Evolutionary conservation across 208 protist species (phyloP), one percentile per base, ranked within the genome.

Genomic region (Entamoeba nuttalli): DNA sequence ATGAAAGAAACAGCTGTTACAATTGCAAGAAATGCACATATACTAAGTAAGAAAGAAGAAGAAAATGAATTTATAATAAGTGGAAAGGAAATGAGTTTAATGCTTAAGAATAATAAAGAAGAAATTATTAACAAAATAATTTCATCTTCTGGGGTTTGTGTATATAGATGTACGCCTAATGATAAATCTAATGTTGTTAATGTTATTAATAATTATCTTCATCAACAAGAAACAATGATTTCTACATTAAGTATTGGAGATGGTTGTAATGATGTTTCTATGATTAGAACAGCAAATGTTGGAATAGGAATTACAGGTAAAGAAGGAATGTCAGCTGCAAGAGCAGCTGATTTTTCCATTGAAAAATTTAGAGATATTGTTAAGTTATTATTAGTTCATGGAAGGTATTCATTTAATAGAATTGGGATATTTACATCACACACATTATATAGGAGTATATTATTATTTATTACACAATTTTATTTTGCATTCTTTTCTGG

Each of bases 341-440:
- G 99, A 94, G 98, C 98, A 0, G 98, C 98, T 9, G 99, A 99
- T 97, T 99, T 99, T 96, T 99, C 98, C 35, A 98, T 99, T 62
- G 98, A 96, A 9, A 98, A 99, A 96, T 99, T 99, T 96, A 97
- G 97, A 19, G 97, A 99, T 97, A 97, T 98, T 73, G 94, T 97
- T 52, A 95, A 97, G 41, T 96, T 99, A 0, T 62, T 97, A 21
- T 95, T 98, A 50, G 98, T 97, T 97, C 98, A 98, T 96, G 98
- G 98, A 4, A 96, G 97, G 0, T 52, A 95, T 30, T 84, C 41
- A n/a, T 95, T 69, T 94, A 30, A 93, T 21, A 51, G 95, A 71
- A 73, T 69, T 84, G 17, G 50, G 4, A 30, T 94, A 53, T 44
- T 96, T 15, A 94, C 93, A 11, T 5, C 93, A 5, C 95, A 95